phyloP scores from a whole-genome alignment of 768 basidiomycete genomes.

The Tricholoma sp. region DNA sequence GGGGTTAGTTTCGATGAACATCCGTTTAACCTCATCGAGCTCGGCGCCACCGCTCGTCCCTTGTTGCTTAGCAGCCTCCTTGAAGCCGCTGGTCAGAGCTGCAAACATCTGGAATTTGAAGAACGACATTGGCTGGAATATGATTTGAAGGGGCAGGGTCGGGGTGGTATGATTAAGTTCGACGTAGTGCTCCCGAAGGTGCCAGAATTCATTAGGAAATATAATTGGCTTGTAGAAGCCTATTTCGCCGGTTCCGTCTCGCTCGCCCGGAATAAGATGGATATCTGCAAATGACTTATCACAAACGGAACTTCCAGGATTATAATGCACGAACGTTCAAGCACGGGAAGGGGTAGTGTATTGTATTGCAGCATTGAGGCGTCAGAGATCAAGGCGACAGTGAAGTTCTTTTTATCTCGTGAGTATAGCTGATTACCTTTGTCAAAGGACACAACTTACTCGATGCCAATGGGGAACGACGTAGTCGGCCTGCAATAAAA shows the following conservation, averaged over 20 bases:
- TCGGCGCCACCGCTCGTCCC: conserved; percentile 60
- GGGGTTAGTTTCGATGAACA: conserved; percentile 88
- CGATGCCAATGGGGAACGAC: conserved; percentile 83
- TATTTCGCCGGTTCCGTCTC: conserved; percentile 60
- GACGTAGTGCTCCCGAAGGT: conserved; percentile 71
- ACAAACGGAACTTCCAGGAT: conserved; percentile 4
- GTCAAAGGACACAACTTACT: conserved; percentile 32
- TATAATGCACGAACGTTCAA: conserved; percentile 48
- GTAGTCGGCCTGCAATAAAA: conserved; percentile 37
- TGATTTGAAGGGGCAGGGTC: conserved; percentile 72
- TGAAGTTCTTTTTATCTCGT: conserved; percentile 56
- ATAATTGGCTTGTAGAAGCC: conserved; percentile 84
- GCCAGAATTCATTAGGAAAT: conserved; percentile 96
- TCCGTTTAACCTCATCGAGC: conserved; percentile 92
- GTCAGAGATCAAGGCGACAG: conserved; percentile 80
- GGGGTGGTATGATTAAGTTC: conserved; percentile 85
- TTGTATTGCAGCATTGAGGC: conserved; percentile 45
- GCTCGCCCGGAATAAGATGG: conserved; percentile 49
- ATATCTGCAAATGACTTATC: conserved; percentile 44
- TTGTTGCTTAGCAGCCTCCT: conserved; percentile 78
- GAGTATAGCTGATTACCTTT: background rate
- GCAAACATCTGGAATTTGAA: conserved; percentile 87
- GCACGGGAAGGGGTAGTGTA: conserved; percentile 53
- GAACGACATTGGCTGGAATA: conserved; percentile 80
- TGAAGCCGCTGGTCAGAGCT: conserved; percentile 80